Evolutionary conservation across 306 rosid genomes (phyloP).

Genomic region (Casuarina equisetifolia): DNA sequence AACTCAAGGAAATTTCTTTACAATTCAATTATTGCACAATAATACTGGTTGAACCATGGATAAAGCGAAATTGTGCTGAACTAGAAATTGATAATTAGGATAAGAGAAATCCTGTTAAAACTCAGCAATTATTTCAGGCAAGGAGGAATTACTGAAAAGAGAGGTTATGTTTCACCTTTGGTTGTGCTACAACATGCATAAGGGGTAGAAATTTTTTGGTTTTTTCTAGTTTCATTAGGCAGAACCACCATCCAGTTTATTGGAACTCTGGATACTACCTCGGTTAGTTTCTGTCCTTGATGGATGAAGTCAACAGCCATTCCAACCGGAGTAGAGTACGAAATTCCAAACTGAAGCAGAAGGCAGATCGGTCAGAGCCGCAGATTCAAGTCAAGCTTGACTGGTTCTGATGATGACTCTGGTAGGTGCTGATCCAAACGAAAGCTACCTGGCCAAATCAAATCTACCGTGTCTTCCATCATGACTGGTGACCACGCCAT

Average conservation of each 20-base stretch:
- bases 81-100: conserved; percentile 12
- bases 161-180: conserved; percentile 18
- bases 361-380: conserved; percentile 50
- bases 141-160: conserved; percentile 18
- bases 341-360: conserved; percentile 16
- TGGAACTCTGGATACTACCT: conserved; percentile 40
- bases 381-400: conserved; percentile 78
- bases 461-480: conserved; percentile 50
- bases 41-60: conserved; percentile 13
- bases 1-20: neutral
- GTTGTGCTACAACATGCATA: conserved; percentile 18
- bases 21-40: conserved; percentile 4
- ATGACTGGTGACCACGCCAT: conserved; percentile 48
- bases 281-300: conserved; percentile 32
- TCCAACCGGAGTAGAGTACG: conserved; percentile 19
- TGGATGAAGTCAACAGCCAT: conserved; percentile 16
- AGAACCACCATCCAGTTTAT: conserved; percentile 30
- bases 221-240: conserved; percentile 32
- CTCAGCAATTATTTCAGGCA: conserved; percentile 38
- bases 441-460: conserved; percentile 95
- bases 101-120: conserved; percentile 3
- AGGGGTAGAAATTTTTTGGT: conserved; percentile 23
- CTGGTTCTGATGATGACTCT: conserved; percentile 43
- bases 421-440: conserved; percentile 49
- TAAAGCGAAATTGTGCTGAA: conserved; percentile 22